A percentile compares a stretch with the other conserved stretches of the same genome.
Conservation (phyloP, 1,284 basidiomycete species). For the Anthracocystis walkeri region DNA sequence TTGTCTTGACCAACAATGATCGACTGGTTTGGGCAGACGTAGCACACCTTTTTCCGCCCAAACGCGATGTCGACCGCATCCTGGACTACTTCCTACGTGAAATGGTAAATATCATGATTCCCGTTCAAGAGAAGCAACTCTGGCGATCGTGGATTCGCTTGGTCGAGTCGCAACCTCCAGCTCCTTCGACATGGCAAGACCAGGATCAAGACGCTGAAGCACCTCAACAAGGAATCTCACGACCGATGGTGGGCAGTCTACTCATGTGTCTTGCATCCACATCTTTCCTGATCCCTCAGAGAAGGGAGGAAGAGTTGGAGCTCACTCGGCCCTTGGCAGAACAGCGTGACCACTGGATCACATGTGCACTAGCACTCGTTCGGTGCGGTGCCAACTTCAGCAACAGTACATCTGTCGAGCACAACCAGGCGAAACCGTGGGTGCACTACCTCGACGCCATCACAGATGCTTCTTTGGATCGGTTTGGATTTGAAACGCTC, state of each 20-base stretch:
- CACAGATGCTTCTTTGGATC: constrained; percentile 28
- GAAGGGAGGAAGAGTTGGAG: constrained; percentile 22
- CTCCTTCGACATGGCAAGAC: background rate
- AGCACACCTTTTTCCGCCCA: constrained; percentile 29
- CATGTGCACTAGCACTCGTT: constrained; percentile 28
- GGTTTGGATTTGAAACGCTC: constrained; percentile 35
- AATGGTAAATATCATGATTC: constrained; percentile 42
- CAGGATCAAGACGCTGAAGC: background rate
- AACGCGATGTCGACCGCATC: constrained; percentile 30
- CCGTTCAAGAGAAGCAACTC: constrained; percentile 38
- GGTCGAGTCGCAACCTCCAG: background rate
- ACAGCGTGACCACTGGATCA: constrained; percentile 35
- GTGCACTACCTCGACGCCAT: constrained; percentile 21
- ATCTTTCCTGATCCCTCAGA: constrained; percentile 24
- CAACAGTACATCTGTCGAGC: background rate
- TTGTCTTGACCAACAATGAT: constrained; percentile 9
- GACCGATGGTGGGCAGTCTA: constrained; percentile 31
- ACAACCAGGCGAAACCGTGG: constrained; percentile 4
- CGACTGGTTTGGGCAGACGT: constrained; percentile 30
- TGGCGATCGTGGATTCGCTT: constrained; percentile 30
- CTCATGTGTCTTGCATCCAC: constrained; percentile 31
- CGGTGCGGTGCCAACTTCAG: constrained; percentile 11
- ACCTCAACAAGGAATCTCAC: constrained; percentile 18
- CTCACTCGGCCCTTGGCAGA: constrained; percentile 18
- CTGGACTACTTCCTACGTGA: constrained; percentile 31